These are phyloP conservation scores for Candida wancherniae DNA, from an alignment of 805 yeast species.

Conservation along the genomic window DNA sequence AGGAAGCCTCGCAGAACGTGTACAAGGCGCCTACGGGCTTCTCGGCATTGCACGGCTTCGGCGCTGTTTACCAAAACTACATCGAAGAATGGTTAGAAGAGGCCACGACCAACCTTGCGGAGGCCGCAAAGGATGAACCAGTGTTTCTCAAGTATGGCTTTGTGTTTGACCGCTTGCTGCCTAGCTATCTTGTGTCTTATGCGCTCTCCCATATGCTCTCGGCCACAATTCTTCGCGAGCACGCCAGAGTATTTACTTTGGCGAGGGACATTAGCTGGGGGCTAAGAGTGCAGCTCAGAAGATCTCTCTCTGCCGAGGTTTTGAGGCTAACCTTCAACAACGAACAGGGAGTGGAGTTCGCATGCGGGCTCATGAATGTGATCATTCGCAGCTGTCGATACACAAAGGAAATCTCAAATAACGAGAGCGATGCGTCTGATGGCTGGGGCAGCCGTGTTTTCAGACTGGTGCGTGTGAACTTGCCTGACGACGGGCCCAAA, in stretches of 20 bases:
- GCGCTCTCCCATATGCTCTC: slow-evolving; percentile 18
- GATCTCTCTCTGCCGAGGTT: neutral
- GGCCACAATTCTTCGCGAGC: slow-evolving; percentile 15
- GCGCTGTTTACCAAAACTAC: slow-evolving; percentile 7
- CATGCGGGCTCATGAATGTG: slow-evolving; percentile 16
- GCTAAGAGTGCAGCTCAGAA: slow-evolving; percentile 1
- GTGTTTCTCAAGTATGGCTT: slow-evolving; percentile 13
- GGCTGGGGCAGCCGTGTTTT: slow-evolving; percentile 5
- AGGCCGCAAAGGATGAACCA: slow-evolving; percentile 4
- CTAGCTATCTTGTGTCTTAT: slow-evolving; percentile 14
- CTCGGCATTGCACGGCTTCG: slow-evolving; percentile 3
- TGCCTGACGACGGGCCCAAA: slow-evolving; percentile 1
- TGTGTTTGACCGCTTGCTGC: slow-evolving; percentile 15
- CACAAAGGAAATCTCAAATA: neutral
- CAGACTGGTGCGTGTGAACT: slow-evolving; percentile 2
- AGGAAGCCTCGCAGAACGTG: slow-evolving; percentile 15
- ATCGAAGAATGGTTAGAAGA: slow-evolving; percentile 5
- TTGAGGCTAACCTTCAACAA: slow-evolving; percentile 10
- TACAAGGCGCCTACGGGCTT: slow-evolving; percentile 3
- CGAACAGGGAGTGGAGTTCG: slow-evolving; percentile 19
- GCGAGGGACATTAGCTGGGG: slow-evolving; percentile 6
- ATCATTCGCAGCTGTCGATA: slow-evolving; percentile 12
- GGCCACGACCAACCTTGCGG: slow-evolving; percentile 2
- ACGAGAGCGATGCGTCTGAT: neutral
- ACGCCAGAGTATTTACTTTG: slow-evolving; percentile 16